Evolutionary conservation across 2,329 filamentous ascomycete species (phyloP), one percentile per base, ranked within the genome.

Genomic region (Kalmusia sp.): DNA sequence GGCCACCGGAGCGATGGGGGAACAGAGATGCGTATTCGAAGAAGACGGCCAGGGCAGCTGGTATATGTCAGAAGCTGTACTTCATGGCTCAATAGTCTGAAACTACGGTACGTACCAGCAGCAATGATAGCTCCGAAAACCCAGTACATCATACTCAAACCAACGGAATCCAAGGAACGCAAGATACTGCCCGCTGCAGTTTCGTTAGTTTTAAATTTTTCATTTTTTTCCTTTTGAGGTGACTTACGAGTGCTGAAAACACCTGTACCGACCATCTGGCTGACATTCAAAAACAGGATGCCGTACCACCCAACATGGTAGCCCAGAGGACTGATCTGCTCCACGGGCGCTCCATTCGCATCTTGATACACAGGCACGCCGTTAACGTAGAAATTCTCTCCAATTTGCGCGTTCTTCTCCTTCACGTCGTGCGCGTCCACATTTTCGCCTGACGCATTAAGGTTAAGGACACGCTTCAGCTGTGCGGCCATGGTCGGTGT

Each of bases 221-320:
- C 3, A 6, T 4, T 1, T 21, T 4, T n/a, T 33, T 14, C 8
- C 8, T 25, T 27, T 11, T 11, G n/a, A 17, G 37, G n/a, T n/a
- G 40, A 63, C 65, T 61, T 45, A 68, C 65, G 62, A 44, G 64
- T 68, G 38, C 62, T 67, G 28, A 70, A 69, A 2, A 69, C 62
- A 43, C 67, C 67, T 4, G 68, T 70, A 27, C 67, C 68, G 1
- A 71, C 56, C 68, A 71, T 71, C 46, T 71, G 64, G 14, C 59
- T 62, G n/a, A 70, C 59, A 37, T 71, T 71, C 41, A 70, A 52
- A 22, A 69, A 70, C 4, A 71, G 39, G 17, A 71, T 65, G 7
- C 66, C 64, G 30, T 58, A 57, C 58, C 60, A 69, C 12, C 65
- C 64, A 24, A 71, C 67, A 44, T 70, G 66, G 45, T 70, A 71